phyloP scores from a whole-genome alignment of 768 basidiomycete species.

The Calvatia gigantea region DNA sequence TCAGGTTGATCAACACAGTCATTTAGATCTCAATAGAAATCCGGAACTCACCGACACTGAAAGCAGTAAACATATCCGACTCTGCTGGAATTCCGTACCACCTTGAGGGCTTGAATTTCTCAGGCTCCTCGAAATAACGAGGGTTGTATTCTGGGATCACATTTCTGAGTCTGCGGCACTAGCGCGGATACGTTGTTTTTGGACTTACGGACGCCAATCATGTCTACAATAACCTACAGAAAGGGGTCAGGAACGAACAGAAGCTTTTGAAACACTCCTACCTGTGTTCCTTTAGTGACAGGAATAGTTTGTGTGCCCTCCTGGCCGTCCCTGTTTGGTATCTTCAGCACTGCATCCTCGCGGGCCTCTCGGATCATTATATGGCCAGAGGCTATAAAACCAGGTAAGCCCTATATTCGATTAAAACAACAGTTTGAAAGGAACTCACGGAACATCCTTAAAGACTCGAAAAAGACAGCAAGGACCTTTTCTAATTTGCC shows the following conservation, averaged over 20 bases:
- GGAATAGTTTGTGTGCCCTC: constrained; percentile 34
- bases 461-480: constrained; percentile 39
- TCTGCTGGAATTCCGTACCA: constrained; percentile 43
- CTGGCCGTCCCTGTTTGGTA: constrained; percentile 37
- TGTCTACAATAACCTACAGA: constrained; percentile 38
- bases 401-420: background rate
- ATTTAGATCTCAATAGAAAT: background rate
- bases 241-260: background rate
- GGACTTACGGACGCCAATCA: constrained; percentile 46
- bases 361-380: constrained; percentile 39
- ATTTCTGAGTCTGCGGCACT: background rate
- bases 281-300: constrained; percentile 36
- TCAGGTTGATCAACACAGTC: background rate
- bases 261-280: constrained; percentile 13
- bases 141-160: constrained; percentile 43
- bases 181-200: background rate
- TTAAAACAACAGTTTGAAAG: background rate
- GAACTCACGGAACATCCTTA: constrained; percentile 43
- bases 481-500: constrained; percentile 37
- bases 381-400: constrained; percentile 32
- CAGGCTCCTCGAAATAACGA: constrained; percentile 44
- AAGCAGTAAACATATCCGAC: constrained; percentile 42
- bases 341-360: constrained; percentile 37
- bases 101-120: constrained; percentile 45
- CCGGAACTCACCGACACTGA: constrained; percentile 36